Evolutionary conservation across 2,329 filamentous ascomycete species (phyloP).

Genomic region (Alternaria sp.): DNA sequence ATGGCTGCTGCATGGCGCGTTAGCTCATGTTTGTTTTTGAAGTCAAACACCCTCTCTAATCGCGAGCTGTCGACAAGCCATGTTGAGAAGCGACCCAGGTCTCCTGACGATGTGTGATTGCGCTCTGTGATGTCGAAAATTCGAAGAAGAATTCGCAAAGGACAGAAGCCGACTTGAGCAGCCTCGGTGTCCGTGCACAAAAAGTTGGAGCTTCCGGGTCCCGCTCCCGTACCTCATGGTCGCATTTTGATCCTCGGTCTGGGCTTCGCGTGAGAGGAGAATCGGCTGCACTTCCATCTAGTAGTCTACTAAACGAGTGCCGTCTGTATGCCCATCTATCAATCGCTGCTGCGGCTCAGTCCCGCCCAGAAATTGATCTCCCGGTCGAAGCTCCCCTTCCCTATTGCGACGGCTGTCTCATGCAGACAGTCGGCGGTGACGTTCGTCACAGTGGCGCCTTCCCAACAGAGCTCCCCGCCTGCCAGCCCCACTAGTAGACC

Average conservation of each 20-base stretch:
- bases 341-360: constrained; percentile 34
- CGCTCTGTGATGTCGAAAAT: background rate
- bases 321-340: constrained; percentile 38
- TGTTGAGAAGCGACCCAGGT: background rate
- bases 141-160: background rate
- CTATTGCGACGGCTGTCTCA: constrained; percentile 39
- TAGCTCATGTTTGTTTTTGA: background rate
- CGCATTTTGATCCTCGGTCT: constrained; percentile 40
- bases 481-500: constrained; percentile 50
- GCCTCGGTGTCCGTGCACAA: constrained; percentile 22
- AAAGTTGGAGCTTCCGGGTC: constrained; percentile 10
- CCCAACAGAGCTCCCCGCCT: constrained; percentile 45
- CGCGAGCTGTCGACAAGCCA: background rate
- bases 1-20: background rate
- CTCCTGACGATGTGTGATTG: background rate
- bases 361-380: constrained; percentile 29
- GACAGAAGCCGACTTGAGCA: background rate
- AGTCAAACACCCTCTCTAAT: background rate
- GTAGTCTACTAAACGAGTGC: constrained; percentile 23
- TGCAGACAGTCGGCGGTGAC: constrained; percentile 48
- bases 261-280: constrained; percentile 21
- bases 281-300: constrained; percentile 27
- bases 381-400: constrained; percentile 29
- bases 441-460: constrained; percentile 52
- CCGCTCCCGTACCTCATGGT: constrained; percentile 11